phyloP scores from a whole-genome alignment of 352 stramenopile species.

The Phytophthora cajani region DNA sequence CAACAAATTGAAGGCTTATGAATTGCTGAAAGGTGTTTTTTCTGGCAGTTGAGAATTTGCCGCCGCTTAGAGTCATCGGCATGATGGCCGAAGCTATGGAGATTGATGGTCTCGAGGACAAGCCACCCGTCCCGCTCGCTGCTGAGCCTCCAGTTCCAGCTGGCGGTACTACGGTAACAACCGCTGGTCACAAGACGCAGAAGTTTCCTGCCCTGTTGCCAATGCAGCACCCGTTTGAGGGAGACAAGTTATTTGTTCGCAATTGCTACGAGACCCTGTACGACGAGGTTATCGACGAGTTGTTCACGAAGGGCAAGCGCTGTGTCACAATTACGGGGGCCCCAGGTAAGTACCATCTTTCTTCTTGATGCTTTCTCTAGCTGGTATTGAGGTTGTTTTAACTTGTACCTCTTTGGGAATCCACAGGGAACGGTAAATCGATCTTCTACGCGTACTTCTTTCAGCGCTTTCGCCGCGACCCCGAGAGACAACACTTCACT shows the following conservation, averaged over 20 bases:
- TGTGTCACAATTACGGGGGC: not conserved
- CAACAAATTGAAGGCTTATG: no score
- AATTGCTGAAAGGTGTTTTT: no score
- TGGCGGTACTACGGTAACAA: not conserved
- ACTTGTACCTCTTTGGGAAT: not conserved
- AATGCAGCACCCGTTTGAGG: not conserved
- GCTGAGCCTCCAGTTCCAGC: not conserved
- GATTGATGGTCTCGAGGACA: not conserved
- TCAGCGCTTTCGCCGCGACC: not conserved
- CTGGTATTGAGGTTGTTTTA: not conserved
- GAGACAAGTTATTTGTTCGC: not conserved
- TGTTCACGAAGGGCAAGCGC: not conserved
- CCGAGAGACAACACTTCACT: not conserved
- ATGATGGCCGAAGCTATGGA: not conserved
- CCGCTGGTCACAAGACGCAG: not conserved
- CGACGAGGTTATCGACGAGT: not conserved
- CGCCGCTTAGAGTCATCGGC: not conserved
- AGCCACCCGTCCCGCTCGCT: not conserved
- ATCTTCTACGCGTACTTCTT: slow-evolving; percentile 18
- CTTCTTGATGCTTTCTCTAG: not conserved
- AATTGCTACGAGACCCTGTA: not conserved
- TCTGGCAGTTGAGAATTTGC: not conserved
- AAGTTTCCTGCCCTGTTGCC: not conserved
- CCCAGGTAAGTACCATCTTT: not conserved
- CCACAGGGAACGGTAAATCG: not conserved